These are phyloP conservation scores for Agrocybe chaxingu DNA, from an alignment of 768 basidiomycete genomes.

Conservation along the genomic window DNA sequence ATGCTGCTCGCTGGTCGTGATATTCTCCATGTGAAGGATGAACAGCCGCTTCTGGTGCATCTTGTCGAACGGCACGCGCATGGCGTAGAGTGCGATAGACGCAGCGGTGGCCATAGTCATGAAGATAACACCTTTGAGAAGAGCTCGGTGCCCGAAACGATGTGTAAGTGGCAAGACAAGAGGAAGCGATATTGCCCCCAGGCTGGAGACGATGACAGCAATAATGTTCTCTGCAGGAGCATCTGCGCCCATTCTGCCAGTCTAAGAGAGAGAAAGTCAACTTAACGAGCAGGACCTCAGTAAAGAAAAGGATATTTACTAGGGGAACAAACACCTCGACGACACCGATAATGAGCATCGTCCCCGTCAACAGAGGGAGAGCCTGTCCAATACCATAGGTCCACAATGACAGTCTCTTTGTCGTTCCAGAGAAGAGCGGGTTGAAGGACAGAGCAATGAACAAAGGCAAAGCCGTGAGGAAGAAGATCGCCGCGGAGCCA, in stretches of 20 bases:
- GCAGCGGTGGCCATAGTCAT: constrained; percentile 44
- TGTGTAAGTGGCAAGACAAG: constrained; percentile 70
- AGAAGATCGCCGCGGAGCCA: constrained; percentile 76
- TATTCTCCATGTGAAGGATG: constrained; percentile 80
- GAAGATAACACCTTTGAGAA: constrained; percentile 38
- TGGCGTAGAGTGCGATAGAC: constrained; percentile 59
- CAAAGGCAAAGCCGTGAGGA: constrained; percentile 57
- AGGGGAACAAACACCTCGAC: constrained; percentile 90
- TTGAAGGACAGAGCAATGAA: constrained; percentile 58
- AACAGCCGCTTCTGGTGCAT: constrained; percentile 89
- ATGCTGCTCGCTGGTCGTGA: constrained; percentile 67
- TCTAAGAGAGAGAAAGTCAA: constrained; percentile 36
- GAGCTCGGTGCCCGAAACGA: constrained; percentile 48
- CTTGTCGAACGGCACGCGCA: constrained; percentile 65
- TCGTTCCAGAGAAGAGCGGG: constrained; percentile 24
- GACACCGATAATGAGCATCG: constrained; percentile 55
- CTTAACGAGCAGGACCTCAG: background rate
- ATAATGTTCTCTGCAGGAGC: constrained; percentile 90
- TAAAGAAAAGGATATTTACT: constrained; percentile 35
- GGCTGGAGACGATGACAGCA: constrained; percentile 64
- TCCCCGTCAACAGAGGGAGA: constrained; percentile 53
- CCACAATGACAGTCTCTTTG: constrained; percentile 45
- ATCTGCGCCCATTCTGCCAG: constrained; percentile 77
- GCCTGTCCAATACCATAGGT: constrained; percentile 63
- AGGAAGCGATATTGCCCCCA: constrained; percentile 58